Base-by-base conservation (phyloP, 345 rosid genomes). In the Lagerstroemia speciosa region DNA sequence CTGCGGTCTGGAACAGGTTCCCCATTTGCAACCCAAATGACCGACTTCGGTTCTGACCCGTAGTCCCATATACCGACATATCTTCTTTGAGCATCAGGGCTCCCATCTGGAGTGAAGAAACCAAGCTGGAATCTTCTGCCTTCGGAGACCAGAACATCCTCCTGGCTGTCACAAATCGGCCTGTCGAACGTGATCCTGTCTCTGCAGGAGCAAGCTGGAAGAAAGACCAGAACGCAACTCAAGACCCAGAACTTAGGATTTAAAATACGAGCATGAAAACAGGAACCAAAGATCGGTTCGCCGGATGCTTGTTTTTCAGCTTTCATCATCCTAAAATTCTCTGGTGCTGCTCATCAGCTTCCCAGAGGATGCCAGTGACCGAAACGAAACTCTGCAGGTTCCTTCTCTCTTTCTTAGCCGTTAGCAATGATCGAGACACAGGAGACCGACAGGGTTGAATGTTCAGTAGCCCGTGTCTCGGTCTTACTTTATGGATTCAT, bases 1-100 rank as follows among this genome's bases (percentile, higher is more conserved):
- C 34, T 46, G 31, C 3, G 22, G 17, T 66, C 75, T 2, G 8
- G 22, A 62, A 82, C 65, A 2, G 83, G 90, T 0, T 64, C 6
- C 32, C 83, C 60, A n/a, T 79, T 82, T 37, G 86, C 86, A 52
- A 86, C 81, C 87, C 85, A 86, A 2, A 82, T 80, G 64, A 82
- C 52, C 32, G 67, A 73, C 7, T 19, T 61, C 67, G 80, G 80
- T 26, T 71, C 43, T 12, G 65, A 67, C 31, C 58, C 9, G 65
- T 75, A 27, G 65, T 67, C 76, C 88, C 90, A 83, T 38, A 86
- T 74, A 8, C 85, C 90, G 5, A 83, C 41, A 46, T 83, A 83
- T 46, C 84, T 73, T 71, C 67, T 38, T 48, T 2, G 27, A 53
- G 24, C 19, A 41, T 4, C 22, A 17, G 45, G 29, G 67, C 6